Evolutionary conservation across 768 basidiomycete genomes (phyloP).

Genomic region (Hericium erinaceus): DNA sequence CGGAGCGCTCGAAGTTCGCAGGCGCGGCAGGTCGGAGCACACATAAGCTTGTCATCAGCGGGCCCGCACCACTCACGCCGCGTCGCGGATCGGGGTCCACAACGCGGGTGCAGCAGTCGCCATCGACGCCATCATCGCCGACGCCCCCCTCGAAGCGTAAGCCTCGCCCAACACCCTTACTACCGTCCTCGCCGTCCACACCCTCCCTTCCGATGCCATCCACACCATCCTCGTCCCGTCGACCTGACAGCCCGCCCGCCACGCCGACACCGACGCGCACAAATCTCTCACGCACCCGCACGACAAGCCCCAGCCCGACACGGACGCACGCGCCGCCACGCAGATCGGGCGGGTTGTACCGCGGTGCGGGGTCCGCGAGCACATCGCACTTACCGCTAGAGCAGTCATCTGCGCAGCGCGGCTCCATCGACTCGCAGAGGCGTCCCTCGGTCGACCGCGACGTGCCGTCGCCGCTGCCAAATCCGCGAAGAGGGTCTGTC

Average conservation of each 20-base stretch:
- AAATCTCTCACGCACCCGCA: conserved; percentile 29
- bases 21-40: conserved; percentile 11
- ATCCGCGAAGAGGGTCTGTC: background rate
- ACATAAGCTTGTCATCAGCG: conserved; percentile 18
- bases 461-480: background rate
- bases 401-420: conserved; percentile 19
- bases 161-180: conserved; percentile 15
- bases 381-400: conserved; percentile 41
- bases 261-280: conserved; percentile 38
- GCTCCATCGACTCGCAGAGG: conserved; percentile 18
- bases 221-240: conserved; percentile 1
- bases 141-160: conserved; percentile 16
- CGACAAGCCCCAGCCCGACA: conserved; percentile 35
- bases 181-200: conserved; percentile 12
- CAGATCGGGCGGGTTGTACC: conserved; percentile 28
- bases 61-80: conserved; percentile 25
- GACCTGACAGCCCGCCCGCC: conserved; percentile 33
- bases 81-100: conserved; percentile 3
- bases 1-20: background rate
- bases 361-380: conserved; percentile 39
- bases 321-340: conserved; percentile 29
- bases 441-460: conserved; percentile 22
- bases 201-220: conserved; percentile 1
- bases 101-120: background rate
- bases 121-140: conserved; percentile 15